These are phyloP conservation scores for Berberis thunbergii DNA, from an alignment of 164 flowering plant species.

Conservation along the genomic window DNA sequence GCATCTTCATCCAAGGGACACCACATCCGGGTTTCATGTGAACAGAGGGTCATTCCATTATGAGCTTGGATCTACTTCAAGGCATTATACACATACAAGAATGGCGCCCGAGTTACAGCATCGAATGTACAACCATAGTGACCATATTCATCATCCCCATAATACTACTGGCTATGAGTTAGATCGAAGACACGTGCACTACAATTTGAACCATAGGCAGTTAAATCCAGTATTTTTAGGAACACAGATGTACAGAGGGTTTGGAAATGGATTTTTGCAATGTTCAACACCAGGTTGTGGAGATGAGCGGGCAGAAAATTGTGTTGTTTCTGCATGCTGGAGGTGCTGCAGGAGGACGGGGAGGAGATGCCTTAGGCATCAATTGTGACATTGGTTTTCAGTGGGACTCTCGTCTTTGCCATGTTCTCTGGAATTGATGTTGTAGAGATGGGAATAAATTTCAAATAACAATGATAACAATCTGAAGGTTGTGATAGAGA, in stretches of 20 bases:
- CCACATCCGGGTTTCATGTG: background rate
- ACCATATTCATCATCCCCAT: slow-evolving; percentile 2
- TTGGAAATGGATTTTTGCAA: background rate
- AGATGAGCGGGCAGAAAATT: slow-evolving; percentile 8
- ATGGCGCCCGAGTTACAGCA: background rate
- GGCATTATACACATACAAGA: background rate
- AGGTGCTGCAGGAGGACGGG: slow-evolving; percentile 23
- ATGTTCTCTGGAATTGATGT: too few relatives aligned
- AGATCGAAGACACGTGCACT: slow-evolving; percentile 8
- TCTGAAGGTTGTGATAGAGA: too few relatives aligned
- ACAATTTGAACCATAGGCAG: background rate
- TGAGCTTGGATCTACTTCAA: slow-evolving; percentile 14
- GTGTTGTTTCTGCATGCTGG: slow-evolving; percentile 19
- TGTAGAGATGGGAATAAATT: too few relatives aligned
- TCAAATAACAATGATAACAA: too few relatives aligned
- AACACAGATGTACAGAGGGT: background rate
- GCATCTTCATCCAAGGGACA: background rate
- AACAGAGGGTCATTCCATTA: background rate
- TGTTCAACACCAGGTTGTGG: slow-evolving; percentile 22
- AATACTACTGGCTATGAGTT: slow-evolving; percentile 2
- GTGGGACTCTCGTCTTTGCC: background rate
- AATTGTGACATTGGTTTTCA: background rate
- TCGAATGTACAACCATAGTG: background rate
- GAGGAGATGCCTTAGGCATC: slow-evolving; percentile 20
- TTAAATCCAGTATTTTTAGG: slow-evolving; percentile 4